Evolutionary conservation across 1,284 basidiomycete genomes (phyloP).

Genomic region (Uromyces viciae-fabae): DNA sequence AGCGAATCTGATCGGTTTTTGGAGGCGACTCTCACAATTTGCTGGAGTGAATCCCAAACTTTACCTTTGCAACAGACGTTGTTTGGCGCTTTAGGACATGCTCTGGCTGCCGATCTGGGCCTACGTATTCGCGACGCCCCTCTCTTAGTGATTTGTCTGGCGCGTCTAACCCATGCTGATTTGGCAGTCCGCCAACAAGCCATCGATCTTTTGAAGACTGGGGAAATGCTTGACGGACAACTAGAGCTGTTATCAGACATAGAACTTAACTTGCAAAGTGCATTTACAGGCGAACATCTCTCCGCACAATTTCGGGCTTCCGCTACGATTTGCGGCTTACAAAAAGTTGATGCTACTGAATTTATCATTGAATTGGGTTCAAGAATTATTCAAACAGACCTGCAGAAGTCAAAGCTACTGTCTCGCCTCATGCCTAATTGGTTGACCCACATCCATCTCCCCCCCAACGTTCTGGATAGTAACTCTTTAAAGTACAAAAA

Average conservation of each 20-base stretch:
- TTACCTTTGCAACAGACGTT: constrained; percentile 28
- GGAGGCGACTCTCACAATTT: constrained; percentile 27
- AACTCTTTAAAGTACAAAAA: constrained; percentile 31
- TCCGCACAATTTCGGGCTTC: constrained; percentile 28
- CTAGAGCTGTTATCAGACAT: constrained; percentile 23
- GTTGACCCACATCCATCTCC: constrained; percentile 36
- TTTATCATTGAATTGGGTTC: constrained; percentile 29
- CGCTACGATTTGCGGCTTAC: constrained; percentile 11
- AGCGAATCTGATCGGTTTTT: constrained; percentile 40
- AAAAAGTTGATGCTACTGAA: constrained; percentile 5
- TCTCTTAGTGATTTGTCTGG: constrained; percentile 29
- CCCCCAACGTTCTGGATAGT: constrained; percentile 20
- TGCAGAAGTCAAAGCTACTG: constrained; percentile 20
- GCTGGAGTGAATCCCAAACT: constrained; percentile 34
- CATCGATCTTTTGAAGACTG: constrained; percentile 27
- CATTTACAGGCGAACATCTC: constrained; percentile 42
- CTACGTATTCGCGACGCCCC: constrained; percentile 27
- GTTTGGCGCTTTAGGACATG: constrained; percentile 27
- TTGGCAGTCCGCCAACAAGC: constrained; percentile 31
- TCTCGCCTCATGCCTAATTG: constrained; percentile 37
- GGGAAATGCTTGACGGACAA: constrained; percentile 7
- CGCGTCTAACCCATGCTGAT: constrained; percentile 37
- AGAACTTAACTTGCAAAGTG: constrained; percentile 27
- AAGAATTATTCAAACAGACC: constrained; percentile 38
- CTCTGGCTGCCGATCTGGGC: constrained; percentile 24